Percentiles rank a stretch among this genome's conserved stretches.
Conservation (phyloP, 441 rosid species). For the Breynia disticha region DNA sequence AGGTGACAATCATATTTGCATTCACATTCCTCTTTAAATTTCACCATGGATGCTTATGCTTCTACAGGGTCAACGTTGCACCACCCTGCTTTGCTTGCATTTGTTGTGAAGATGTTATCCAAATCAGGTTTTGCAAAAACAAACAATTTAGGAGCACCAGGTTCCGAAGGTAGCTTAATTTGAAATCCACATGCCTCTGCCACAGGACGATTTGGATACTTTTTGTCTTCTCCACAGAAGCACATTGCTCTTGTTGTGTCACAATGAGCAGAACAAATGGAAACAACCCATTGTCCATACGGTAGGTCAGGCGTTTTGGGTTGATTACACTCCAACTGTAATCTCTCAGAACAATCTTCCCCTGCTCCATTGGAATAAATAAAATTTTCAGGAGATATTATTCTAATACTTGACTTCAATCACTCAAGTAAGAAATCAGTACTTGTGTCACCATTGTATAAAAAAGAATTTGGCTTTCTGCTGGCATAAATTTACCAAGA, state of each 20-base stretch:
- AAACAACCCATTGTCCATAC: conserved; percentile 86
- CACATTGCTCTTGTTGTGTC: conserved; percentile 93
- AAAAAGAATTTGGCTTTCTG: too few species aligned
- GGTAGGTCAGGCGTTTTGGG: conserved; percentile 65
- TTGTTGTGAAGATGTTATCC: conserved; percentile 60
- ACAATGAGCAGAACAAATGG: conserved; percentile 76
- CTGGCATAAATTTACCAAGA: neutral
- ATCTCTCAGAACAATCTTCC: conserved; percentile 59
- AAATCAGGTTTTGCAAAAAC: conserved; percentile 77
- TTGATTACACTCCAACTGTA: conserved; percentile 56
- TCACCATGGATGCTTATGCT: conserved; percentile 51
- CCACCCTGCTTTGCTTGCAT: conserved; percentile 80
- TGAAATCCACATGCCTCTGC: conserved; percentile 90
- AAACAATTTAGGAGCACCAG: conserved; percentile 50
- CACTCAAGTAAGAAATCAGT: neutral
- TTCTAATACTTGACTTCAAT: too few species aligned
- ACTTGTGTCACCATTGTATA: too few species aligned
- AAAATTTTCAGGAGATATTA: conserved; percentile 6
- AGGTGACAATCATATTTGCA: conserved; percentile 83
- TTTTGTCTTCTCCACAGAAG: conserved; percentile 97
- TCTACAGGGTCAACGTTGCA: conserved; percentile 85
- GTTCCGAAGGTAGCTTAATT: conserved; percentile 55
- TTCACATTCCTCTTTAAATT: conserved; percentile 77
- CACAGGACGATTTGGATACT: conserved; percentile 82
- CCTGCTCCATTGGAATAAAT: conserved; percentile 40